Conservation (phyloP, 345 rosid species). For the Noccaea bulbosa region DNA sequence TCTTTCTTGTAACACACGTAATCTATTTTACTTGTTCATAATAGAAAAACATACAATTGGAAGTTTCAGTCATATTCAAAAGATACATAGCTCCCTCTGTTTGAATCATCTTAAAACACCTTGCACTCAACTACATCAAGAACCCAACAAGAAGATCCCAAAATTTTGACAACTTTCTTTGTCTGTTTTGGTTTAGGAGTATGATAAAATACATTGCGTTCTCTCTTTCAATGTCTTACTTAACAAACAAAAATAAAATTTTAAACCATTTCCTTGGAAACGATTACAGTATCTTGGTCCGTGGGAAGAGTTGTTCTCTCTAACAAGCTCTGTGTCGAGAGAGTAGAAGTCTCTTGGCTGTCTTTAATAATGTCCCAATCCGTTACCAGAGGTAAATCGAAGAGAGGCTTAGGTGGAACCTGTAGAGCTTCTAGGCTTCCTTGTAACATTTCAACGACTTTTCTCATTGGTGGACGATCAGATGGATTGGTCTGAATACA, state of each 20-base stretch:
- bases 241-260: too few relatives aligned
- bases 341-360: slow-evolving; percentile 7
- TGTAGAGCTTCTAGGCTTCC: slow-evolving; percentile 34
- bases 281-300: not conserved
- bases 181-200: too few relatives aligned
- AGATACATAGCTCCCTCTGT: not conserved
- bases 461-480: slow-evolving; percentile 41
- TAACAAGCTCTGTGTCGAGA: not conserved
- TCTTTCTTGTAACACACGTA: slow-evolving; percentile 23
- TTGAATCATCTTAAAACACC: too few relatives aligned
- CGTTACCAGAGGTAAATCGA: not conserved
- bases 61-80: not conserved
- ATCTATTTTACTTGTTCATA: slow-evolving; percentile 39
- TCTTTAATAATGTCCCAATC: not conserved
- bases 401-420: slow-evolving; percentile 47
- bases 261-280: too few relatives aligned
- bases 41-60: slow-evolving; percentile 19
- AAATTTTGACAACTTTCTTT: too few relatives aligned
- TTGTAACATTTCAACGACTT: slow-evolving; percentile 46
- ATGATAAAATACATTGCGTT: too few relatives aligned
- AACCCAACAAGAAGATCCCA: too few relatives aligned
- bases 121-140: too few relatives aligned
- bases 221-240: too few relatives aligned
- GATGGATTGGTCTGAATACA: slow-evolving; percentile 31
- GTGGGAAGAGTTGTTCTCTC: not conserved